A percentile compares a stretch with the other conserved stretches of the same genome.
These are phyloP conservation scores for Irpex rosettiformis DNA, from an alignment of 1,284 basidiomycete genomes.

Conservation along the genomic window DNA sequence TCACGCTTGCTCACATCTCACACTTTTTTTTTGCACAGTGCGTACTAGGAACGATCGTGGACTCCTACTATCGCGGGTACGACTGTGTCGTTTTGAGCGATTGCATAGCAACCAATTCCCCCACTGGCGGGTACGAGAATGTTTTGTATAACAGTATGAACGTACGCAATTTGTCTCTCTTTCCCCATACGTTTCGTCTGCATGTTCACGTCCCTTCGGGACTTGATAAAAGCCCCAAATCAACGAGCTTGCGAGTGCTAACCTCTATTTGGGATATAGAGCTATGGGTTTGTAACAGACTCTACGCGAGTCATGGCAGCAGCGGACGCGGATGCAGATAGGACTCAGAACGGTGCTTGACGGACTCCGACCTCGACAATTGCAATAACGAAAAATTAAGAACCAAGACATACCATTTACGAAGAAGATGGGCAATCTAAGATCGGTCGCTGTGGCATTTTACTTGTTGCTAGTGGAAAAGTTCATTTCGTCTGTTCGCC, in stretches of 20 bases:
- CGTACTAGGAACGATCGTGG: constrained; percentile 60
- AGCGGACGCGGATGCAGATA: neutral
- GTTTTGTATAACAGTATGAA: constrained; percentile 54
- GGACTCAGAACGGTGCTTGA: neutral
- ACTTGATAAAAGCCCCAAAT: neutral
- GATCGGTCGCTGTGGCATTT: too few relatives aligned
- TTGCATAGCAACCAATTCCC: constrained; percentile 59
- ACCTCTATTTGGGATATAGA: constrained; percentile 37
- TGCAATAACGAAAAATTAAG: neutral
- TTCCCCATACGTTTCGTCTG: neutral
- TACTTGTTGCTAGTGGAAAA: too few relatives aligned
- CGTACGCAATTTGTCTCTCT: constrained; percentile 32
- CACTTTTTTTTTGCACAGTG: too few relatives aligned
- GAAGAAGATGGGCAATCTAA: too few relatives aligned
- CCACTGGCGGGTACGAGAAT: constrained; percentile 55
- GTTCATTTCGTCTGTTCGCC: too few relatives aligned
- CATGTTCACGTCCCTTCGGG: neutral
- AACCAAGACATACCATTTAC: too few relatives aligned
- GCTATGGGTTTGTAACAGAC: constrained; percentile 60
- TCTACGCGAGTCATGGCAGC: constrained; percentile 36
- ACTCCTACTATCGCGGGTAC: constrained; percentile 63
- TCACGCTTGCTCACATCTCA: neutral
- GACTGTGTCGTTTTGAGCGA: constrained; percentile 58
- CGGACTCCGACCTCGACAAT: neutral
- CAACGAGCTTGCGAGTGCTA: neutral